Evolutionary conservation across 129 eudicot species (phyloP).

Genomic region (Solidago caesia): DNA sequence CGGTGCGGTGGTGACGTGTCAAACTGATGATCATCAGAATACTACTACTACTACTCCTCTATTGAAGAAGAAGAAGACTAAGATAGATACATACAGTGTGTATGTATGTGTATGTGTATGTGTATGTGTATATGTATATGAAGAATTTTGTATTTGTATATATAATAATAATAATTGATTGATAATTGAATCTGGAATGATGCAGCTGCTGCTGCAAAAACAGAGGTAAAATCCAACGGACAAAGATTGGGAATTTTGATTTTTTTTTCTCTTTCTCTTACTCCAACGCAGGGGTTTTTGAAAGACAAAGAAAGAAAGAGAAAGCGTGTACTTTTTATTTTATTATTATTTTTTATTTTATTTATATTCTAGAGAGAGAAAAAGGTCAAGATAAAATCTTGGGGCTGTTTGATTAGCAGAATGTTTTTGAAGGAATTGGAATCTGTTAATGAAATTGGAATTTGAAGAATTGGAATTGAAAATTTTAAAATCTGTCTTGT

Average conservation of each 20-base stretch:
- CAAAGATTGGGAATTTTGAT: constrained; percentile 21
- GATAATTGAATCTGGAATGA: too few species aligned
- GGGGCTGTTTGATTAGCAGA: too few species aligned
- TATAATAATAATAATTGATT: too few species aligned
- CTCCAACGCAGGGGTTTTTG: constrained; percentile 22
- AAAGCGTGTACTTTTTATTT: neutral
- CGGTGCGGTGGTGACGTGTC: constrained; percentile 16
- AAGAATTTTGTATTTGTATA: too few species aligned
- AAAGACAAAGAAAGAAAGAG: constrained; percentile 1
- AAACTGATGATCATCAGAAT: constrained; percentile 6
- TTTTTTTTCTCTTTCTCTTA: neutral
- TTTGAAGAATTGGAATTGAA: too few species aligned
- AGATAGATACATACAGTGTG: neutral
- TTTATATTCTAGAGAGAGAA: too few species aligned
- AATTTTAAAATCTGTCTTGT: too few species aligned
- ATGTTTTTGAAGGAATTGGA: too few species aligned
- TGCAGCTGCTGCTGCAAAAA: neutral
- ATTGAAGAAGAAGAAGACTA: constrained; percentile 12
- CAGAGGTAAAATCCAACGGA: constrained; percentile 21
- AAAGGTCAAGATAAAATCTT: too few species aligned
- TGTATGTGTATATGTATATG: neutral
- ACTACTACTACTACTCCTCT: constrained; percentile 1
- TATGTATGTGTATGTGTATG: constrained; percentile 14
- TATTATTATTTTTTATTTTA: too few species aligned
- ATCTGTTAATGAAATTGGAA: too few species aligned